phyloP scores from a whole-genome alignment of 768 basidiomycete species.

The Podaxis sp. region DNA sequence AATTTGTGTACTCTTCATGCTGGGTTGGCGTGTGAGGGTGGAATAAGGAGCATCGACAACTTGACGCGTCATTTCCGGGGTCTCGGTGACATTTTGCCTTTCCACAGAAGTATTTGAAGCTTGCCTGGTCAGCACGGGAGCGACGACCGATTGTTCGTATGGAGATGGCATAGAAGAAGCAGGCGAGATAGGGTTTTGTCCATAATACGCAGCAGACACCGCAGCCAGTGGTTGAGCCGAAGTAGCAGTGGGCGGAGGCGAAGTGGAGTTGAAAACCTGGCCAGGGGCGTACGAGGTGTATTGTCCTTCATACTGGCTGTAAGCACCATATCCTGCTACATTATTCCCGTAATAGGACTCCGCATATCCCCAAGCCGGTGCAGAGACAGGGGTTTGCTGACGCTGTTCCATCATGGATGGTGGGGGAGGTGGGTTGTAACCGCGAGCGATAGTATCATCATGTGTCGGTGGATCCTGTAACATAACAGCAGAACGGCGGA shows the following conservation, averaged over 20 bases:
- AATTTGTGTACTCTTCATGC: slow-evolving; percentile 13
- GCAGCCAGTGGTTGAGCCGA: slow-evolving; percentile 22
- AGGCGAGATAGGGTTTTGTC: slow-evolving; percentile 15
- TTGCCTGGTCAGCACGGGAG: slow-evolving; percentile 19
- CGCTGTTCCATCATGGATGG: slow-evolving; percentile 65
- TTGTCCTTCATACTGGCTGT: slow-evolving; percentile 13
- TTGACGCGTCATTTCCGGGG: slow-evolving; percentile 20
- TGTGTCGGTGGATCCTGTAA: slow-evolving; percentile 51
- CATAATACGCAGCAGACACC: slow-evolving; percentile 26
- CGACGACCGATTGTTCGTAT: slow-evolving; percentile 16
- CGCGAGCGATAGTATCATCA: slow-evolving; percentile 35
- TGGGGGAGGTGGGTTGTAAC: slow-evolving; percentile 55
- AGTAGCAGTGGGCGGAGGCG: slow-evolving; percentile 29
- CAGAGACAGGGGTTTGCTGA: slow-evolving; percentile 32
- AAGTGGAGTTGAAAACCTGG: slow-evolving; percentile 28
- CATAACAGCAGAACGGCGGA: slow-evolving; percentile 64
- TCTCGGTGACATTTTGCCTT: slow-evolving; percentile 16
- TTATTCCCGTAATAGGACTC: slow-evolving; percentile 16
- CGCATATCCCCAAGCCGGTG: slow-evolving; percentile 31
- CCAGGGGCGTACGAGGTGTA: slow-evolving; percentile 34
- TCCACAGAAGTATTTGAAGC: slow-evolving; percentile 17
- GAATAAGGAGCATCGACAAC: slow-evolving; percentile 20
- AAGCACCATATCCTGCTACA: slow-evolving; percentile 19
- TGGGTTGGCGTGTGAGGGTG: slow-evolving; percentile 19
- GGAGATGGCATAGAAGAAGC: slow-evolving; percentile 16